A percentile compares a stretch with the other conserved stretches of the same genome.
Conservation (phyloP, 805 yeast species). For the Candida gorgasii region DNA sequence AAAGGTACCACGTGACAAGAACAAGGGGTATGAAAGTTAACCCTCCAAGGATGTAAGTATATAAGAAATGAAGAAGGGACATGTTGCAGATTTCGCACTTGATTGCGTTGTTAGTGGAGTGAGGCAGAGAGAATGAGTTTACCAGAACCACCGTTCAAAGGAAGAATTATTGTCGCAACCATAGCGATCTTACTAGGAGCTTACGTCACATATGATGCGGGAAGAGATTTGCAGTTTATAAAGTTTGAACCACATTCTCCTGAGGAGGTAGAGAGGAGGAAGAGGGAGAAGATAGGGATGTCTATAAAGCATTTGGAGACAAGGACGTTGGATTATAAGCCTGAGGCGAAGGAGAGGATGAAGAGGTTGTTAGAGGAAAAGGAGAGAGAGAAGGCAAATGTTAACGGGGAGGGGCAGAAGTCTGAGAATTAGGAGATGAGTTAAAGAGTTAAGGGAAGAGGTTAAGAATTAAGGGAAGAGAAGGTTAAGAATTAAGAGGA, state of each 20-base stretch:
- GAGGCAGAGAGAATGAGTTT: conserved; percentile 4
- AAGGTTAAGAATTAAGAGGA: too few species aligned
- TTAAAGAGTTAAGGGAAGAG: too few species aligned
- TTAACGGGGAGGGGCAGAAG: too few species aligned
- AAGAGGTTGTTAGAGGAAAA: conserved; percentile 23
- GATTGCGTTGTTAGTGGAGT: too few species aligned
- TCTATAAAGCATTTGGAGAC: conserved; percentile 32
- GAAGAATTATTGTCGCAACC: conserved; percentile 37
- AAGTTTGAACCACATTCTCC: conserved; percentile 38
- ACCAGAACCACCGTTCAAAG: conserved; percentile 34
- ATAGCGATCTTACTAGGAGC: conserved; percentile 36
- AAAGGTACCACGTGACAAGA: conserved; percentile 37
- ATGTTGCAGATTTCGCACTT: conserved; percentile 8
- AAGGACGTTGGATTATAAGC: conserved; percentile 42
- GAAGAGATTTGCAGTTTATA: conserved; percentile 41
- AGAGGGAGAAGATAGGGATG: conserved; percentile 31
- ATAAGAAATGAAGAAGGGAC: conserved; percentile 27
- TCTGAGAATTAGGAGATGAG: too few species aligned
- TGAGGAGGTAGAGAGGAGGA: conserved; percentile 40
- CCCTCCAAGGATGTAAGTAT: conserved; percentile 73
- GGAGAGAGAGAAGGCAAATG: neutral
- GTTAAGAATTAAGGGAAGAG: too few species aligned
- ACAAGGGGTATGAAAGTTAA: conserved; percentile 72
- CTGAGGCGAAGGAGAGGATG: conserved; percentile 42
- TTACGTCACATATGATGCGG: conserved; percentile 32